Conservation (phyloP, 495 filamentous ascomycete species). For the Apodospora peruviana region DNA sequence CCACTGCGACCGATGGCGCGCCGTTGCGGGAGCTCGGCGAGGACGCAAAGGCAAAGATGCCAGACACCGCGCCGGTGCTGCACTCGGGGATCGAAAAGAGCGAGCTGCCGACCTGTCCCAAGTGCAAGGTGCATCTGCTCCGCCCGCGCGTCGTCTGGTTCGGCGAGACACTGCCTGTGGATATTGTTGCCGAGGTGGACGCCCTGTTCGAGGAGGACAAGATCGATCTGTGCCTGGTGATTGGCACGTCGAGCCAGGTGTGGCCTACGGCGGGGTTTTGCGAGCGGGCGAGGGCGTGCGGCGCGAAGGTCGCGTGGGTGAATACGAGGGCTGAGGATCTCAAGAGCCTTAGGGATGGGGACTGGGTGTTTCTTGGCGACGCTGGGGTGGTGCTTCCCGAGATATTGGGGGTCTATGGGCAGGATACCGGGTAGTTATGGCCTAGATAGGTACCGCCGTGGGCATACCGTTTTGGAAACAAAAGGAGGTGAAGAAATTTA, state of each 20-base stretch:
- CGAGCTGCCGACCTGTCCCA: slow-evolving; percentile 68
- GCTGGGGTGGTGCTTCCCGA: slow-evolving; percentile 22
- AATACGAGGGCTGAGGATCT: slow-evolving; percentile 54
- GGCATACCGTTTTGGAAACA: too few relatives aligned
- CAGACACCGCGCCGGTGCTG: not conserved
- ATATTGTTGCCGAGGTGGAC: slow-evolving; percentile 54
- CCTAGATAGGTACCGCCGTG: too few relatives aligned
- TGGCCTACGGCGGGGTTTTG: slow-evolving; percentile 68
- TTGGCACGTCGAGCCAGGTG: slow-evolving; percentile 72
- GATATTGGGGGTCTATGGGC: slow-evolving; percentile 12
- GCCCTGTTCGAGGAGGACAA: slow-evolving; percentile 48
- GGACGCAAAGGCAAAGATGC: not conserved
- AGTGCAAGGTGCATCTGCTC: slow-evolving; percentile 62
- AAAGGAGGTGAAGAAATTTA: too few relatives aligned
- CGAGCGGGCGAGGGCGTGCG: slow-evolving; percentile 50
- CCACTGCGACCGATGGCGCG: not conserved
- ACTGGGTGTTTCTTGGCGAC: slow-evolving; percentile 30
- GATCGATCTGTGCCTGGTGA: slow-evolving; percentile 72
- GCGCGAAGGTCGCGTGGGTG: slow-evolving; percentile 69
- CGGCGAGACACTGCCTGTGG: slow-evolving; percentile 59
- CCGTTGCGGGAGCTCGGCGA: not conserved
- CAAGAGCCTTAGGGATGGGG: slow-evolving; percentile 11
- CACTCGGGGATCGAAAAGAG: slow-evolving; percentile 15
- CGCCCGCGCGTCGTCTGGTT: slow-evolving; percentile 88
- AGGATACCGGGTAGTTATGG: too few relatives aligned